A percentile compares a stretch with the other conserved stretches of the same genome.
phyloP scores from a whole-genome alignment of 2,329 filamentous ascomycete genomes.

The Aurifilum marmelostoma region DNA sequence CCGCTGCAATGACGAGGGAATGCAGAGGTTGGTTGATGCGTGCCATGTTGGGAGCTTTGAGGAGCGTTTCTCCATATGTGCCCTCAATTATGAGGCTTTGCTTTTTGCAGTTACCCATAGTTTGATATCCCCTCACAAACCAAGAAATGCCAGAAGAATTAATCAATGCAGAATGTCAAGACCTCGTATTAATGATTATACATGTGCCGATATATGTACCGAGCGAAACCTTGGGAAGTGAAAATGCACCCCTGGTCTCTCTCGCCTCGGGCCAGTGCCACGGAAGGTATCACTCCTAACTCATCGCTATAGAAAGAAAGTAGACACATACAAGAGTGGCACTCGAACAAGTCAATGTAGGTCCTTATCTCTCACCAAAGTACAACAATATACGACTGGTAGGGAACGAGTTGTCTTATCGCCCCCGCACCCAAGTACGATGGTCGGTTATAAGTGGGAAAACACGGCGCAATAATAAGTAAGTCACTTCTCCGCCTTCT shows the following conservation, averaged over 20 bases:
- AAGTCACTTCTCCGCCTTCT: background rate
- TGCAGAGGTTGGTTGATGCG: background rate
- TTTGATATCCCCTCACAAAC: too few species aligned
- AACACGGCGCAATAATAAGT: background rate
- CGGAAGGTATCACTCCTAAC: background rate
- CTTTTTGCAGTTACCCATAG: too few species aligned
- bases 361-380: background rate
- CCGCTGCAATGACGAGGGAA: background rate
- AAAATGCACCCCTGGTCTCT: background rate
- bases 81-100: too few species aligned
- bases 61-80: too few species aligned
- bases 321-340: background rate
- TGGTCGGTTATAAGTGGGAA: background rate
- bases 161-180: background rate
- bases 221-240: background rate
- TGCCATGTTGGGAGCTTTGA: background rate
- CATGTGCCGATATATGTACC: background rate
- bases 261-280: background rate
- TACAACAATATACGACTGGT: background rate
- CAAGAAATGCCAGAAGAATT: too few species aligned
- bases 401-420: background rate
- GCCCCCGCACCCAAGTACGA: conserved; percentile 3
- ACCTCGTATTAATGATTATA: background rate
- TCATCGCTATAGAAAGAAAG: background rate
- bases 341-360: too few species aligned